Conservation (phyloP, 139 green algal genomes). For the Parachlorella kessleri region DNA sequence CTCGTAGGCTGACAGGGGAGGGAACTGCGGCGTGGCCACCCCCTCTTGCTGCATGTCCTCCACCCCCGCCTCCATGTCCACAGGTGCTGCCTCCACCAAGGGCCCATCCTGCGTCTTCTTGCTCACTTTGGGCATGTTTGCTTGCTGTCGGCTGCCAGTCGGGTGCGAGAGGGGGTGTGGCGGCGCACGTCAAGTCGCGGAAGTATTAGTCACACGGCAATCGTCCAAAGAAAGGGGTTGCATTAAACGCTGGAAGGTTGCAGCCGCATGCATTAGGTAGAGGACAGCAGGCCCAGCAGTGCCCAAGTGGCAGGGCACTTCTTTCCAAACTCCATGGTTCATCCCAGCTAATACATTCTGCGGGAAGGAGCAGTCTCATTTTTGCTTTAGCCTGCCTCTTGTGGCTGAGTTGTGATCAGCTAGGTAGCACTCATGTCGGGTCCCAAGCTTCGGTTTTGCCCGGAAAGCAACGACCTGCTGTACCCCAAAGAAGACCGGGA, state of each 20-base stretch:
- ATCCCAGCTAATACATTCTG: too few species aligned
- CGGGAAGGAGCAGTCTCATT: background rate
- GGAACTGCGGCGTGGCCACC: slow-evolving; percentile 67
- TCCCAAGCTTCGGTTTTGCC: slow-evolving; percentile 81
- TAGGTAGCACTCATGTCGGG: slow-evolving; percentile 21
- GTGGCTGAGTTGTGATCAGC: background rate
- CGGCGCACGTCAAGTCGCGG: too few species aligned
- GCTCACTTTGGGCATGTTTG: slow-evolving; percentile 73
- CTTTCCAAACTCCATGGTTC: too few species aligned
- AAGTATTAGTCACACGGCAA: too few species aligned
- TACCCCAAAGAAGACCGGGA: slow-evolving; percentile 82
- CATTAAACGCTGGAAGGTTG: too few species aligned
- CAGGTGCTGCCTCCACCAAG: slow-evolving; percentile 40
- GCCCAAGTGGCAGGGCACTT: too few species aligned
- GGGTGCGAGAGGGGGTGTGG: too few species aligned
- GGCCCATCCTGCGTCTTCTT: slow-evolving; percentile 38
- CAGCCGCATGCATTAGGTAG: too few species aligned
- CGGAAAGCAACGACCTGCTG: slow-evolving; percentile 87
- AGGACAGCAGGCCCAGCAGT: too few species aligned
- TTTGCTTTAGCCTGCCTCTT: background rate
- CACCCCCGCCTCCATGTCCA: slow-evolving; percentile 40
- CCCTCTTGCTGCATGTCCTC: slow-evolving; percentile 1
- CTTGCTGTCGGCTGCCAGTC: too few species aligned
- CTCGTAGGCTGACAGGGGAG: slow-evolving; percentile 60
- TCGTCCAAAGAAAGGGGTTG: too few species aligned